Evolutionary conservation across 805 yeast species (phyloP).

Genomic region (Komagataella populi): DNA sequence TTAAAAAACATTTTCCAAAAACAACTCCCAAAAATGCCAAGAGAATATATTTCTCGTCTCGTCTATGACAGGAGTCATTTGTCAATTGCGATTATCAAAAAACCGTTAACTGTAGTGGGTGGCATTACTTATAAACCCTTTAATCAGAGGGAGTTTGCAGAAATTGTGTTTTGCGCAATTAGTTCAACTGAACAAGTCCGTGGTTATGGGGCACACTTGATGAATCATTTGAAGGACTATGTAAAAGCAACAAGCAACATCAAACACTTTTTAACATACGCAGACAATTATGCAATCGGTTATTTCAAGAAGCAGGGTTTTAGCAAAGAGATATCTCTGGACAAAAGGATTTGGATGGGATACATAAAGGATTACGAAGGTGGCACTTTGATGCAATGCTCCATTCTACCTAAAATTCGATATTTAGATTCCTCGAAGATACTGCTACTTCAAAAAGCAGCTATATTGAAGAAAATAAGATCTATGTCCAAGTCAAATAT

Average conservation of each 20-base stretch:
- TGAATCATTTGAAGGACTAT: slow-evolving; percentile 96
- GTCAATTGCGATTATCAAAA: slow-evolving; percentile 91
- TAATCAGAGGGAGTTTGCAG: slow-evolving; percentile 84
- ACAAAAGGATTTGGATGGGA: slow-evolving; percentile 90
- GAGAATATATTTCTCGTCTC: slow-evolving; percentile 87
- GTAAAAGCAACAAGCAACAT: slow-evolving; percentile 80
- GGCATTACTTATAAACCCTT: slow-evolving; percentile 96
- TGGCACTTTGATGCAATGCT: slow-evolving; percentile 95
- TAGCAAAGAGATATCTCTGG: slow-evolving; percentile 84
- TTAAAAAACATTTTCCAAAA: slow-evolving; percentile 92
- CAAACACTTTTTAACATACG: slow-evolving; percentile 83
- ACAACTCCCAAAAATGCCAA: slow-evolving; percentile 97
- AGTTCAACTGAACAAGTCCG: slow-evolving; percentile 95
- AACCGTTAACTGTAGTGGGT: slow-evolving; percentile 91
- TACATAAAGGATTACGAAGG: slow-evolving; percentile 98
- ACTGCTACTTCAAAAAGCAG: slow-evolving; percentile 79
- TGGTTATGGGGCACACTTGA: slow-evolving; percentile 96
- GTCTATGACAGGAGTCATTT: slow-evolving; percentile 92
- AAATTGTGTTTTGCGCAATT: slow-evolving; percentile 96
- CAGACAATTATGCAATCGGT: slow-evolving; percentile 98
- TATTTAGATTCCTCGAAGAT: slow-evolving; percentile 85
- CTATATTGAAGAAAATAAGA: slow-evolving; percentile 73
- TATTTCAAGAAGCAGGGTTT: slow-evolving; percentile 97
- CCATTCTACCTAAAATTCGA: slow-evolving; percentile 80
- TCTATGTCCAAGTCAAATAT: slow-evolving; percentile 68